Evolutionary conservation across 805 yeast genomes (phyloP).

Genomic region (Metschnikowia corniflorae): DNA sequence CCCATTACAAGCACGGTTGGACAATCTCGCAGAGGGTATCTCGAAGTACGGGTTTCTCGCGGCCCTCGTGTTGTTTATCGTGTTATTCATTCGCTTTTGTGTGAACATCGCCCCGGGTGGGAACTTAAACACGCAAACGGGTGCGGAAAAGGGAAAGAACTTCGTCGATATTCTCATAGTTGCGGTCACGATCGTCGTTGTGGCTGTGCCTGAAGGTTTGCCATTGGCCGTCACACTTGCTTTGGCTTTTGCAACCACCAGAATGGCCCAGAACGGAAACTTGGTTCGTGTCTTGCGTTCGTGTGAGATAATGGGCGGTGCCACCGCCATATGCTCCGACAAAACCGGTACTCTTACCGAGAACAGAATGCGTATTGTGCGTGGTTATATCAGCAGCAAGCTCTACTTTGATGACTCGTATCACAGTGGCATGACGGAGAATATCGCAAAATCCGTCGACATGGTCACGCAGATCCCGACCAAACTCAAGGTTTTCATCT

Average conservation of each 20-base stretch:
- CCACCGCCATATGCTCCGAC: conserved; percentile 95
- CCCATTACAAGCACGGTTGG: conserved; percentile 81
- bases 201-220: conserved; percentile 98
- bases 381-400: conserved; percentile 42
- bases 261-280: conserved; percentile 96
- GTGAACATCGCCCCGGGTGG: conserved; percentile 56
- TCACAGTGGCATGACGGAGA: conserved; percentile 22
- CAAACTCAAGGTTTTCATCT: conserved; percentile 26
- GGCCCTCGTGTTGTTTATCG: conserved; percentile 75
- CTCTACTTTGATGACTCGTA: conserved; percentile 44
- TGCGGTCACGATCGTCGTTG: conserved; percentile 89
- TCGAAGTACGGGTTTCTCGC: conserved; percentile 92
- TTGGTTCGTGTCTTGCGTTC: conserved; percentile 89
- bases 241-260: conserved; percentile 93
- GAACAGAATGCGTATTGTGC: conserved; percentile 87
- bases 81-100: conserved; percentile 72
- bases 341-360: conserved; percentile 97
- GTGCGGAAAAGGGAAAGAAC: conserved; percentile 78
- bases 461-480: conserved; percentile 20
- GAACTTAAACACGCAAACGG: conserved; percentile 38
- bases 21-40: conserved; percentile 83
- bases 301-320: conserved; percentile 99
- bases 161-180: conserved; percentile 85
- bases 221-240: conserved; percentile 97
- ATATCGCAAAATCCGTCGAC: conserved; percentile 23